A percentile compares a stretch with the other conserved stretches of the same genome.
These are phyloP conservation scores for Amniculicola lignicola DNA, from an alignment of 495 filamentous ascomycete species.

Conservation along the genomic window DNA sequence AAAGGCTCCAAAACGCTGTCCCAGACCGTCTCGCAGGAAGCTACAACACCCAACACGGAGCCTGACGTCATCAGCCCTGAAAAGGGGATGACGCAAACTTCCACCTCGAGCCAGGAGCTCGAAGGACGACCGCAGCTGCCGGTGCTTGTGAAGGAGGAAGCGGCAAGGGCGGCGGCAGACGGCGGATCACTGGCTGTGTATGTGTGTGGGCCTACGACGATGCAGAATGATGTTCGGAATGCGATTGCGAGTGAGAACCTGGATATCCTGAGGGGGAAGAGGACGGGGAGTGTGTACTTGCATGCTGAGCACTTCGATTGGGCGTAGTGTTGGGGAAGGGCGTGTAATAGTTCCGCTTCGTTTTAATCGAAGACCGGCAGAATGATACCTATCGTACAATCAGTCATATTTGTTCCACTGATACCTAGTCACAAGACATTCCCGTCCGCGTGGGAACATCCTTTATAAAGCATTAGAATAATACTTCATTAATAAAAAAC, in stretches of 20 bases:
- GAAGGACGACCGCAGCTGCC: conserved; percentile 44
- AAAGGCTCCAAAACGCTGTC: background rate
- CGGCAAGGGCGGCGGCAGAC: conserved; percentile 21
- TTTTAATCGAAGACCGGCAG: too few relatives aligned
- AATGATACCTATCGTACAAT: too few relatives aligned
- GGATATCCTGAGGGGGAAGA: conserved; percentile 36
- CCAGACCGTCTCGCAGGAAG: background rate
- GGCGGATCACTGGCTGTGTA: conserved; percentile 46
- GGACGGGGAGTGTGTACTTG: conserved; percentile 50
- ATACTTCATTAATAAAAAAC: too few relatives aligned
- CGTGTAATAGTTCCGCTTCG: too few relatives aligned
- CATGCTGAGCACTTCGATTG: conserved; percentile 55
- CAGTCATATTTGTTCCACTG: too few relatives aligned
- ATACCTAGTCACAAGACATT: too few relatives aligned
- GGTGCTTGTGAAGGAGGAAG: conserved; percentile 36
- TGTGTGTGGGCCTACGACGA: conserved; percentile 51
- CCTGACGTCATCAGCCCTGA: background rate
- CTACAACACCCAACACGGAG: background rate
- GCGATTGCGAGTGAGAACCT: conserved; percentile 49
- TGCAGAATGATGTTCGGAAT: conserved; percentile 51
- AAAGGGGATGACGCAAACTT: background rate
- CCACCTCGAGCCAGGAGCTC: background rate
- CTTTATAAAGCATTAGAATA: too few relatives aligned
- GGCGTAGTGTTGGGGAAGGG: too few relatives aligned
- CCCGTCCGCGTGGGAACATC: too few relatives aligned